Conservation (phyloP, 1,284 basidiomycete species). For the Puccinia sorghi region DNA sequence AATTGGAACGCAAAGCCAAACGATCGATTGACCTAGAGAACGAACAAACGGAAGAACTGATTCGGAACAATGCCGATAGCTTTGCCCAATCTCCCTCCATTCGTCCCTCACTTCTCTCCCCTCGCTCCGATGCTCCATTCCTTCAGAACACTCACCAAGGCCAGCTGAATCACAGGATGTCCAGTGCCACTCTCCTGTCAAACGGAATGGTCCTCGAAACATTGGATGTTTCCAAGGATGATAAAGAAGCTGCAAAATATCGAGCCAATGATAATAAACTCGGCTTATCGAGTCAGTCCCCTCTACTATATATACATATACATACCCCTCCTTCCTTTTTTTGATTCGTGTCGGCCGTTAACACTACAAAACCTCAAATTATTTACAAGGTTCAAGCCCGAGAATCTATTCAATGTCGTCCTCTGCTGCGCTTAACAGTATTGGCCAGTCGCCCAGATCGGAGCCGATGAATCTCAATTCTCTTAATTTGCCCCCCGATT, state of each 20-base stretch:
- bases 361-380: background rate
- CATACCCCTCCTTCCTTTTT: background rate
- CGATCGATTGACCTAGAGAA: constrained; percentile 47
- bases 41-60: constrained; percentile 52
- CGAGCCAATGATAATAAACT: constrained; percentile 29
- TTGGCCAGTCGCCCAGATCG: constrained; percentile 21
- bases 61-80: constrained; percentile 50
- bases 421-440: constrained; percentile 5
- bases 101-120: constrained; percentile 55
- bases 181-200: constrained; percentile 69
- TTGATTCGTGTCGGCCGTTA: background rate
- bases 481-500: background rate
- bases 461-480: constrained; percentile 11
- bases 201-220: constrained; percentile 83
- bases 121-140: constrained; percentile 54
- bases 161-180: constrained; percentile 54
- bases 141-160: constrained; percentile 25
- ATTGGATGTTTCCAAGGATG: constrained; percentile 76
- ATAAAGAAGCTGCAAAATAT: constrained; percentile 64
- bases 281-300: constrained; percentile 2
- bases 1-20: constrained; percentile 59
- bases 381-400: constrained; percentile 9
- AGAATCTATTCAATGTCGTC: constrained; percentile 11
- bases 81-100: constrained; percentile 62
- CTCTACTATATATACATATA: background rate